Evolutionary conservation across 2,329 filamentous ascomycete genomes (phyloP), one percentile per base, ranked within the genome.

Genomic region (Neofusicoccum sp.): DNA sequence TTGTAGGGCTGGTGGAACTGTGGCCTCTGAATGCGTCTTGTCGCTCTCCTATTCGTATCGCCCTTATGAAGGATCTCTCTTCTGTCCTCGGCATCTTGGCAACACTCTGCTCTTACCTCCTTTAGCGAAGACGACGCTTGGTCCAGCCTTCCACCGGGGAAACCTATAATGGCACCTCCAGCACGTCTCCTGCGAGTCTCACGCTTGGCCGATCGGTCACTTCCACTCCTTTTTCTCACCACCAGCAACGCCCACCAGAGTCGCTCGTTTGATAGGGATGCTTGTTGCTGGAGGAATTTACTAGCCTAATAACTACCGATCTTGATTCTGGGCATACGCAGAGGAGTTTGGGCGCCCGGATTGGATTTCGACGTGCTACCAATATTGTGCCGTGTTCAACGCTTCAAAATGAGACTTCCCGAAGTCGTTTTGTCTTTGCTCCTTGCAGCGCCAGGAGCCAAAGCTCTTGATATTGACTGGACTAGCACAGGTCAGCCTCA

Each of bases 21-120:
- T 6, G 24, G 12, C 43, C 26, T 56, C 24, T 31, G 33, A 7
- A 9, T 3, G 14, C 7, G 14, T 28, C 26, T 43, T 4, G 36
- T 16, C 34, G 6, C 6, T 9, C 12, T 33, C 38, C 36, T 41
- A 6, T 56, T 56, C 51, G 51, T 56, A 43, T 56, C 36, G 34
- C 26, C 26, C 20, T 26, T 41, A 56, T 56, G 51, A 56, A 43
- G 51, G 51, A 43, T 41, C 20, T 24, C 26, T 31, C 51, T 31
- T 9, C 26, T 14, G 6, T 56, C 34, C 51, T 56, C 36, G 51
- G 51, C 51, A 56, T 14, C 51, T 56, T 56, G 51, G 51, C 51
- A 43, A 56, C 51, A 56, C 51, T 38, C 36, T 41, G 36, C 51
- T 56, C 51, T 56, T 56, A 43, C 51, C 51, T 56, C 51, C 51